Evolutionary conservation across 1,284 basidiomycete genomes (phyloP).

Genomic region (Xerocomus minutiporus): DNA sequence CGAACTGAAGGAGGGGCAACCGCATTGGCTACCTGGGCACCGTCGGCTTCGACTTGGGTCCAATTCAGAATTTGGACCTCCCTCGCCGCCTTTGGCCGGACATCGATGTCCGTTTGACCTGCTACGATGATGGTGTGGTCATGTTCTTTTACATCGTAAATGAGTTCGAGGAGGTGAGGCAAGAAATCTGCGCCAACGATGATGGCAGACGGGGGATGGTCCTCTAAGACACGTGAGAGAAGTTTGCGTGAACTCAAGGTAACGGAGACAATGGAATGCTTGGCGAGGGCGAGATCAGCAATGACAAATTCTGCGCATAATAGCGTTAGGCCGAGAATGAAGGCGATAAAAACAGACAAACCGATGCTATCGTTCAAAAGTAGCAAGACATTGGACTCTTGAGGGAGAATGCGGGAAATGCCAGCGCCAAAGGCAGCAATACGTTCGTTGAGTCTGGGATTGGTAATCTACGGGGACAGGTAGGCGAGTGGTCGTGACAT

Average conservation of each 20-base stretch:
- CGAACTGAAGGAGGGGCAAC: slow-evolving; percentile 13
- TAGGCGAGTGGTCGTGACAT: not conserved
- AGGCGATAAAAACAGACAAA: slow-evolving; percentile 29
- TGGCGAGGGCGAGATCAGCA: slow-evolving; percentile 69
- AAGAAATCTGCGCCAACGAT: slow-evolving; percentile 62
- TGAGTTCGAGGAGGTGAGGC: slow-evolving; percentile 58
- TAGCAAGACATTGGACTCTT: slow-evolving; percentile 64
- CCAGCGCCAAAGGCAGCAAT: slow-evolving; percentile 66
- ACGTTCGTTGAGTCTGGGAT: slow-evolving; percentile 59
- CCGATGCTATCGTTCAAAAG: slow-evolving; percentile 73
- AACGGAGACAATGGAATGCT: slow-evolving; percentile 64
- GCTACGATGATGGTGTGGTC: slow-evolving; percentile 64
- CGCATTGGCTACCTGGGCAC: slow-evolving; percentile 35
- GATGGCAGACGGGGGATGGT: slow-evolving; percentile 62
- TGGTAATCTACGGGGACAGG: slow-evolving; percentile 52
- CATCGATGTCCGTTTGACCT: slow-evolving; percentile 47
- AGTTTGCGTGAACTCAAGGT: slow-evolving; percentile 58
- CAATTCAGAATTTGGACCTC: slow-evolving; percentile 56
- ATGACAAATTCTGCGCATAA: slow-evolving; percentile 62
- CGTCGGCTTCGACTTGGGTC: slow-evolving; percentile 61
- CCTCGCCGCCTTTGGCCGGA: slow-evolving; percentile 40
- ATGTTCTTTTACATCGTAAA: slow-evolving; percentile 54
- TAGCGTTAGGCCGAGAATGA: slow-evolving; percentile 2
- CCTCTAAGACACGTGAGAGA: slow-evolving; percentile 57
- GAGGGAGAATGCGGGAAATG: slow-evolving; percentile 55